Evolutionary conservation across 148 eudicot species (phyloP).

Genomic region (Rheum nobile): DNA sequence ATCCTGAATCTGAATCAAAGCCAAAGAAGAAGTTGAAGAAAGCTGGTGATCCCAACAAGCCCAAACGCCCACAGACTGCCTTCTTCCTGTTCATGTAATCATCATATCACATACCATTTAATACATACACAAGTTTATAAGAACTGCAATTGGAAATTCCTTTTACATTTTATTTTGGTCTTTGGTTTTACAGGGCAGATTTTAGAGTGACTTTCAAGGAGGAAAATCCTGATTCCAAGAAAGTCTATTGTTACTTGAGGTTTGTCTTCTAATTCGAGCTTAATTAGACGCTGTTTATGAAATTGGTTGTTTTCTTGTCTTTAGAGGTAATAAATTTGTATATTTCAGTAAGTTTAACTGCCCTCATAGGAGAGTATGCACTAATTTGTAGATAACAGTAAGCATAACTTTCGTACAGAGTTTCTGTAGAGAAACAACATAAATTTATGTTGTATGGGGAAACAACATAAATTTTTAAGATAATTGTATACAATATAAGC

Average conservation of each 20-base stretch:
- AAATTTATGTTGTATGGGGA: too few species aligned
- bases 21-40: conserved; percentile 28
- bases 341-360: too few species aligned
- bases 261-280: too few species aligned
- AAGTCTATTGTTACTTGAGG: too few species aligned
- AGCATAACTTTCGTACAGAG: too few species aligned
- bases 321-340: too few species aligned
- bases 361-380: too few species aligned
- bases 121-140: not conserved
- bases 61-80: conserved; percentile 69
- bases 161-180: not conserved
- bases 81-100: conserved; percentile 67
- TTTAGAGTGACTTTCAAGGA: conserved; percentile 70
- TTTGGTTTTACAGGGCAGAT: conserved; percentile 44
- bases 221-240: conserved; percentile 63
- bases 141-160: not conserved
- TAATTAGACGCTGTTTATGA: too few species aligned
- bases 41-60: conserved; percentile 44
- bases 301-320: too few species aligned
- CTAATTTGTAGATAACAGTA: too few species aligned
- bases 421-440: too few species aligned
- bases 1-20: conserved; percentile 31
- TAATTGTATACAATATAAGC: not conserved
- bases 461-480: too few species aligned
- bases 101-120: not conserved